These are phyloP conservation scores for Mortierella hygrophila DNA, from an alignment of 192 early-diverging fungal species.

Conservation along the genomic window DNA sequence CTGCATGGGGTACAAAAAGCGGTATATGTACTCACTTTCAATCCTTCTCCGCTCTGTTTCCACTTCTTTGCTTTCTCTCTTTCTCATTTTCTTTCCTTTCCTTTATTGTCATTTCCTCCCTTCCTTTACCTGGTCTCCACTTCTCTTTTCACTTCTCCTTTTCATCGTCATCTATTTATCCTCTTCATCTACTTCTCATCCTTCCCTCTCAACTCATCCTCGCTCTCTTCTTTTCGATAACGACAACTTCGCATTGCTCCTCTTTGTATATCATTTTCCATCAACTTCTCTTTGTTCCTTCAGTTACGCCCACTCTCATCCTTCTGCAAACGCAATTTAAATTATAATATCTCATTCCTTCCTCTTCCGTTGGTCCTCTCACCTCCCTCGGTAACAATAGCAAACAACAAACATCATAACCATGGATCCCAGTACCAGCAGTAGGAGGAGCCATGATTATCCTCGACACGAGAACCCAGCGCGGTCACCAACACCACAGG, in stretches of 20 bases:
- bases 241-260: neutral
- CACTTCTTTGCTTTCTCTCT: neutral
- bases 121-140: neutral
- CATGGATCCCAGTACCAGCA: neutral
- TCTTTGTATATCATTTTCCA: neutral
- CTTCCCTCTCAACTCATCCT: too few relatives aligned
- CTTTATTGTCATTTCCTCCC: neutral
- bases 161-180: neutral
- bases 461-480: neutral
- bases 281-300: neutral
- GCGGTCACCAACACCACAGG: neutral
- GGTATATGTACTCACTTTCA: neutral
- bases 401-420: neutral
- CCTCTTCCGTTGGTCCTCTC: neutral
- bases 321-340: too few relatives aligned
- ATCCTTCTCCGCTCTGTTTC: neutral
- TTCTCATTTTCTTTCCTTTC: neutral
- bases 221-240: neutral
- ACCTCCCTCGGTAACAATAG: neutral
- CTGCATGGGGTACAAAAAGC: neutral
- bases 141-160: neutral
- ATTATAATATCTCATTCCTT: neutral
- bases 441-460: neutral
- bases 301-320: neutral
- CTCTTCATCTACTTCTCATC: neutral